Evolutionary conservation across 805 yeast species (phyloP).

Genomic region (Zygosaccharomyces pseudorouxii): DNA sequence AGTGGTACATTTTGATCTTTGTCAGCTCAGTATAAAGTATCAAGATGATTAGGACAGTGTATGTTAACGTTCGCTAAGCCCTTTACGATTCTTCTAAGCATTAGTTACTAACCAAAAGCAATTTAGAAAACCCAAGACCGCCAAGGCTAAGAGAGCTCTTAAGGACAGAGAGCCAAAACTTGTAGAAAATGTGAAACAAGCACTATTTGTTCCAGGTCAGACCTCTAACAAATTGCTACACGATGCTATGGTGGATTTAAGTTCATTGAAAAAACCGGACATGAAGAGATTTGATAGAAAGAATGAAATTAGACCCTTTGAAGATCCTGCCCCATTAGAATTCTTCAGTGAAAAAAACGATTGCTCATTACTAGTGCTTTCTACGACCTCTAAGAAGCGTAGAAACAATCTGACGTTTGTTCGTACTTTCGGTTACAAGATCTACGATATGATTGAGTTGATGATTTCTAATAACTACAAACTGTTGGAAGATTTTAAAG

Average conservation of each 20-base stretch:
- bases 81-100: background rate
- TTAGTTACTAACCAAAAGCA: conserved; percentile 28
- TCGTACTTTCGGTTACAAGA: conserved; percentile 83
- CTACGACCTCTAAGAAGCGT: conserved; percentile 82
- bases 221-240: conserved; percentile 74
- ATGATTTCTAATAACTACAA: conserved; percentile 64
- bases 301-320: conserved; percentile 89
- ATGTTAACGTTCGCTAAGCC: conserved; percentile 14
- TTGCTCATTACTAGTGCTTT: conserved; percentile 72
- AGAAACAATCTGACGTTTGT: conserved; percentile 85
- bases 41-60: conserved; percentile 37
- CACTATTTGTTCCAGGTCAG: conserved; percentile 87
- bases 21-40: background rate
- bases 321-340: conserved; percentile 78
- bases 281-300: conserved; percentile 82
- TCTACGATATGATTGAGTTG: conserved; percentile 92
- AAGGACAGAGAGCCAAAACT: conserved; percentile 85
- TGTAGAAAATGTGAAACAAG: conserved; percentile 84
- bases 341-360: conserved; percentile 95
- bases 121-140: conserved; percentile 81
- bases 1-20: background rate
- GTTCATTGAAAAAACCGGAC: conserved; percentile 87
- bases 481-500: conserved; percentile 73
- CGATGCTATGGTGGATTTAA: conserved; percentile 82
- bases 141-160: conserved; percentile 90